phyloP scores from a whole-genome alignment of 495 filamentous ascomycete genomes.

The Ascobolus immersus region DNA sequence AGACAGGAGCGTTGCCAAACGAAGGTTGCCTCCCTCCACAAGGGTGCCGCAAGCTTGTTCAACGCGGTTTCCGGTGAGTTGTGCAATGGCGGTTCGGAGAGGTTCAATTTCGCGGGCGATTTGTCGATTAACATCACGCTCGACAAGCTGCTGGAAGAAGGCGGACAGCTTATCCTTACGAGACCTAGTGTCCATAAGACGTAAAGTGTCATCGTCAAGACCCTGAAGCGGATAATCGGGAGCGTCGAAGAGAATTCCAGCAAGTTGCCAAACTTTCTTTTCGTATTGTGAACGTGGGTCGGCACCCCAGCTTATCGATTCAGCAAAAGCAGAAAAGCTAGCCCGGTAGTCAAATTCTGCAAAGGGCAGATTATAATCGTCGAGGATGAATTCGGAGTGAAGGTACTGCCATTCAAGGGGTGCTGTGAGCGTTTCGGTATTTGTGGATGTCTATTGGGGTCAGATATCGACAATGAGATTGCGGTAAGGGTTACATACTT shows the following conservation, averaged over 20 bases:
- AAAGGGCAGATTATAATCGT: slow-evolving; percentile 22
- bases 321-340: slow-evolving; percentile 9
- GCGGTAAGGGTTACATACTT: too few species aligned
- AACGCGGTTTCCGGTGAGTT: slow-evolving; percentile 50
- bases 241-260: slow-evolving; percentile 67
- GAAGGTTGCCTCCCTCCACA: slow-evolving; percentile 43
- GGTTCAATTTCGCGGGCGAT: slow-evolving; percentile 24
- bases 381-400: slow-evolving; percentile 17
- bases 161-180: slow-evolving; percentile 28
- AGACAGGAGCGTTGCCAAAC: slow-evolving; percentile 58
- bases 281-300: slow-evolving; percentile 22
- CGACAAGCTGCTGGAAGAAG: slow-evolving; percentile 41
- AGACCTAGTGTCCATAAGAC: slow-evolving; percentile 13
- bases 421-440: not conserved
- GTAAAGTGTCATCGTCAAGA: slow-evolving; percentile 22
- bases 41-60: slow-evolving; percentile 58
- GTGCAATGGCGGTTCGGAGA: slow-evolving; percentile 44
- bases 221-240: slow-evolving; percentile 23
- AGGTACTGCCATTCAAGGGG: slow-evolving; percentile 21
- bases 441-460: not conserved
- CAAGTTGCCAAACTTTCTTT: slow-evolving; percentile 44
- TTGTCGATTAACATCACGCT: slow-evolving; percentile 25
- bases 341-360: slow-evolving; percentile 16
- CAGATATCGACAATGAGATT: too few species aligned
- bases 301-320: slow-evolving; percentile 11